These are phyloP conservation scores for Psilocybe sp. DNA, from an alignment of 768 basidiomycete species.

Conservation along the genomic window DNA sequence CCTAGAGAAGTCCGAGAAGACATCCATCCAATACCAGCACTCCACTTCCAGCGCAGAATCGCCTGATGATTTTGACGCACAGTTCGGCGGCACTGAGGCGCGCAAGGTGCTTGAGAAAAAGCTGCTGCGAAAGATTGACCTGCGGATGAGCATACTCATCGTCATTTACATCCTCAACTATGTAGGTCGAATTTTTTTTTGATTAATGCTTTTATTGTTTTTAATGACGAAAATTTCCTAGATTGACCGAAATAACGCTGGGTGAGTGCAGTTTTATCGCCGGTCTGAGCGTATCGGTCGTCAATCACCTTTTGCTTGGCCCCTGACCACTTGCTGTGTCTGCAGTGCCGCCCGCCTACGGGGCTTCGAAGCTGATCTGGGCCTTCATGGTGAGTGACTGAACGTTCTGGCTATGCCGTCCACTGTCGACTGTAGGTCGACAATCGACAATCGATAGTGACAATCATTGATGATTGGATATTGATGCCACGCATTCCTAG, in stretches of 20 bases:
- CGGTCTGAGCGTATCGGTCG: background rate
- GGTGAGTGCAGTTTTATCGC: constrained; percentile 28
- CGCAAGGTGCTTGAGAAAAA: constrained; percentile 48
- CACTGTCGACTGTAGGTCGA: no score
- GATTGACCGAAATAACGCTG: constrained; percentile 76
- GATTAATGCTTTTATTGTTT: background rate
- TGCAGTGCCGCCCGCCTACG: constrained; percentile 65
- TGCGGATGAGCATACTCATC: constrained; percentile 53
- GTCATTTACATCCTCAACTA: constrained; percentile 52
- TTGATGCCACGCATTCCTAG: constrained; percentile 7
- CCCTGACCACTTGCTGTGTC: constrained; percentile 51
- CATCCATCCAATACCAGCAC: no score
- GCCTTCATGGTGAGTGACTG: constrained; percentile 38
- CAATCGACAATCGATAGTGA: no score
- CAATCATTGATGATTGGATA: background rate
- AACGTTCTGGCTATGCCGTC: no score
- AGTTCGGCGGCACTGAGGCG: constrained; percentile 47
- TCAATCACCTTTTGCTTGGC: constrained; percentile 36
- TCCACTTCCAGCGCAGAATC: background rate
- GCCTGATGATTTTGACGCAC: constrained; percentile 28
- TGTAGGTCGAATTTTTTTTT: constrained; percentile 20
- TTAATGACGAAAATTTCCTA: constrained; percentile 20
- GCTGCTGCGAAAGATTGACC: constrained; percentile 53
- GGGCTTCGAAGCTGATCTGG: constrained; percentile 66
- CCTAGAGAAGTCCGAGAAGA: constrained; percentile 6